Percentiles rank a stretch among this genome's conserved stretches.
phyloP scores from a whole-genome alignment of 2,329 filamentous ascomycete genomes.

The Diaporthe velutina region DNA sequence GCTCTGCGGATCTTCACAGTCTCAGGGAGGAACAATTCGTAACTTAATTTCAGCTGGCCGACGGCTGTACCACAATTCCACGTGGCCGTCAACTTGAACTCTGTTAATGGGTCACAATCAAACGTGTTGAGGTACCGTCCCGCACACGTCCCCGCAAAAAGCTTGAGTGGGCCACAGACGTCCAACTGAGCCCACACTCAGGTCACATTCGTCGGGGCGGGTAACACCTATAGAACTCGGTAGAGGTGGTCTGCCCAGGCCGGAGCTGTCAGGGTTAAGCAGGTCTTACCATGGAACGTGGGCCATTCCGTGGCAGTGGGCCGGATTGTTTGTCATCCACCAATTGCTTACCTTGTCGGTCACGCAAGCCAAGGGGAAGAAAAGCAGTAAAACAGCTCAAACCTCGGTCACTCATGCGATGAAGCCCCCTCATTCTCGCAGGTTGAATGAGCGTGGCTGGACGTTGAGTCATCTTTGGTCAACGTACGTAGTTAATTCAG shows the following conservation, averaged over 20 bases:
- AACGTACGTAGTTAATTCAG: too few relatives aligned
- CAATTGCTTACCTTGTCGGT: not conserved
- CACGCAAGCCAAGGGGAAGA: not conserved
- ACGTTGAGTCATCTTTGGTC: not conserved
- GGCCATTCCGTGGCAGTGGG: not conserved
- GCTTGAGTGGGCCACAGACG: slow-evolving; percentile 1
- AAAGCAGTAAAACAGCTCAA: not conserved
- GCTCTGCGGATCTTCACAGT: not conserved
- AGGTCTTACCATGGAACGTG: not conserved
- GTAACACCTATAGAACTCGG: not conserved
- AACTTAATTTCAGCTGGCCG: not conserved
- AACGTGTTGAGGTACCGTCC: not conserved
- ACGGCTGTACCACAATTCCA: not conserved
- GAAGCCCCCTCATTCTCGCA: not conserved
- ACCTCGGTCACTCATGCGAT: not conserved
- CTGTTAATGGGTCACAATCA: not conserved
- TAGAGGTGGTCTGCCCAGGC: not conserved
- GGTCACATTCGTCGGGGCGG: not conserved
- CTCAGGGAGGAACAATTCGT: not conserved
- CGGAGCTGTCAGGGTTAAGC: not conserved
- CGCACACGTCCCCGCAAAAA: not conserved
- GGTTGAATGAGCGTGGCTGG: not conserved
- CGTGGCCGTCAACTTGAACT: not conserved
- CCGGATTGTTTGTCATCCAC: not conserved
- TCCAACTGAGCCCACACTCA: not conserved